Evolutionary conservation across 2,329 filamentous ascomycete genomes (phyloP).

Genomic region (Penicillium sp.): DNA sequence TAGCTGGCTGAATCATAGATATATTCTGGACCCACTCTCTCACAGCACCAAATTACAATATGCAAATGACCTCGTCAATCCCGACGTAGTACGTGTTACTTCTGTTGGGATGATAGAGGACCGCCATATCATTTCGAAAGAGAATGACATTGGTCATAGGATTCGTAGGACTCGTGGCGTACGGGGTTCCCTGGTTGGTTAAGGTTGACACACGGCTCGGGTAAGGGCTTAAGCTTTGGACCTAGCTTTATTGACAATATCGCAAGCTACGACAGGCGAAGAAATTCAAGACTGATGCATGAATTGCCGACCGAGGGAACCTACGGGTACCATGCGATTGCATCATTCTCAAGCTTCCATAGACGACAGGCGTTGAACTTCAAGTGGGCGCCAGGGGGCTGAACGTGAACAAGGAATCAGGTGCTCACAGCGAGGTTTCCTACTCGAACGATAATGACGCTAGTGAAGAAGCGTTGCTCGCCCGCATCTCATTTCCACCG

Average conservation of each 20-base stretch:
- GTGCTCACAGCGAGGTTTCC: background rate
- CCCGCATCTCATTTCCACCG: background rate
- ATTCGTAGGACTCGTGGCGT: background rate
- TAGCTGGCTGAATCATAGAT: too few species aligned
- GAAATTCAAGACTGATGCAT: background rate
- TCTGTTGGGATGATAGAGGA: background rate
- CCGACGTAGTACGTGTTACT: background rate
- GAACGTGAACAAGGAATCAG: background rate
- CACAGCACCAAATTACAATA: too few species aligned
- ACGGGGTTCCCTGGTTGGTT: background rate
- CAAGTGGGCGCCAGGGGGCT: too few species aligned
- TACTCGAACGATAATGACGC: background rate
- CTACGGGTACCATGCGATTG: background rate
- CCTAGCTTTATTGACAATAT: background rate
- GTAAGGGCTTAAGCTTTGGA: background rate
- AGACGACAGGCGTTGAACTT: background rate
- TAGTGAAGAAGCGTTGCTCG: background rate
- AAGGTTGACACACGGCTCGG: background rate
- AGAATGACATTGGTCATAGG: background rate
- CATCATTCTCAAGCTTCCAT: background rate
- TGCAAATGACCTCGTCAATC: background rate
- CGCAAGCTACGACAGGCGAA: background rate
- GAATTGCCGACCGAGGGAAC: background rate
- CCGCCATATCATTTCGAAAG: background rate
- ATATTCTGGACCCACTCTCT: too few species aligned